Conservation (phyloP, 768 basidiomycete genomes). For the Galerina sulciceps region DNA sequence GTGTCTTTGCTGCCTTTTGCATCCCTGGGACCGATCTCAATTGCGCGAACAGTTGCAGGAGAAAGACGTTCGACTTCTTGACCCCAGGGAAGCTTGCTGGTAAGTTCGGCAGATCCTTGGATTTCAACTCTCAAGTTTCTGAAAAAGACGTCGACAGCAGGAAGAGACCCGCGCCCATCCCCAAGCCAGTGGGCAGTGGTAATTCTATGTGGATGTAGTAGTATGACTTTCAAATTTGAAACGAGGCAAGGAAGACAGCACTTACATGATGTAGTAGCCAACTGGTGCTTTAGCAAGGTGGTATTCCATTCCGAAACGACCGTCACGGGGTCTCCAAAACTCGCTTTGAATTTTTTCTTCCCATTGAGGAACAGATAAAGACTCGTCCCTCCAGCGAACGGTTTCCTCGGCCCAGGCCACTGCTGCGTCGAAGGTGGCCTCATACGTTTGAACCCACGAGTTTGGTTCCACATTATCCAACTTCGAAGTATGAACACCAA, state of each 20-base stretch:
- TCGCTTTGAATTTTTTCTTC: neutral
- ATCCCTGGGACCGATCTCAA: neutral
- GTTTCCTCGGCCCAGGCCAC: conserved; percentile 1
- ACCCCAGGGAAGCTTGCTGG: neutral
- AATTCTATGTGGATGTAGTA: neutral
- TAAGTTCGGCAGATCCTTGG: neutral
- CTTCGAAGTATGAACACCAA: neutral
- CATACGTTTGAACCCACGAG: neutral
- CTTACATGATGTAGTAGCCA: neutral
- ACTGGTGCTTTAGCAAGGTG: neutral
- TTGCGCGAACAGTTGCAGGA: neutral
- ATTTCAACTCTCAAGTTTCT: neutral
- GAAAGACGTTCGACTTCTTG: neutral
- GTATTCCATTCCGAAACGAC: neutral
- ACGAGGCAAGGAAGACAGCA: too few relatives aligned
- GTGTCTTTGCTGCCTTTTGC: too few relatives aligned
- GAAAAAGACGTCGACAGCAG: neutral
- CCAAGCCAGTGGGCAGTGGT: conserved; percentile 1
- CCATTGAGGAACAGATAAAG: neutral
- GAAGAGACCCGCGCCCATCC: neutral
- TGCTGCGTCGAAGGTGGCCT: neutral
- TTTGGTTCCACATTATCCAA: neutral
- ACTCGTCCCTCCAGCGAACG: neutral
- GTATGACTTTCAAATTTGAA: neutral
- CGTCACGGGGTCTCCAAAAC: neutral